Base-by-base conservation (phyloP, 2,329 filamentous ascomycete genomes). In the Colletotrichum sp. region DNA sequence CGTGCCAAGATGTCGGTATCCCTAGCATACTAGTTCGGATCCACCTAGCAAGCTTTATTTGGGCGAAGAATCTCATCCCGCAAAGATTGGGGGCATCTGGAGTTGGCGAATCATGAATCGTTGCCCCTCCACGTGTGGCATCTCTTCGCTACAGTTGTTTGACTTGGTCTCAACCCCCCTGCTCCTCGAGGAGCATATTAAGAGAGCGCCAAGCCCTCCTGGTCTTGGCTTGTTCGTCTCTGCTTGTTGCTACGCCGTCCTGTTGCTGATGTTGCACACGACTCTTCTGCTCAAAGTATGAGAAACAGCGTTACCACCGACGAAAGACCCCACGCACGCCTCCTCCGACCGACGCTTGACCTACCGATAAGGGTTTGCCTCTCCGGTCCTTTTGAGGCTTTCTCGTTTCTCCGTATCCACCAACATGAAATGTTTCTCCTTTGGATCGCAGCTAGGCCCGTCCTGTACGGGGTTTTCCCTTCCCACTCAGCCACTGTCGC, bases 1-100 rank as follows among this genome's bases (percentile, higher is more conserved):
- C 59, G 73, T 76, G 73, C 73, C 73, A 76, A 76, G 73, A 76
- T 73, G 73, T 76, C 73, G 73, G 73, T 76, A 76, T 73, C 73
- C 73, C 73, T 73, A 64, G 73, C 24, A 64, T 63, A 49, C 64
- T 73, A 60, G 73, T 16, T 9, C 13, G 32, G 57, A 18, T 39
- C 70, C 57, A 69, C 73, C 39, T 13, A 59, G 64, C 57, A 76
- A 76, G 73, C 73, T 76, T 76, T 73, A 63, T 73, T 36, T 36
- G 63, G 44, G 57, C 69, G 70, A 57, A n/a, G 57, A 73, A 64
- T 69, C 39, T 73, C 70, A 60, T 76, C 73, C 64, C 68, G 68
- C 57, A 34, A 16, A 62, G 32, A 63, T 62, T 49, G 68, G 55
- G 39, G 32, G 34, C 8, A 39, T 73, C 70, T 49, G 70, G 57